A percentile compares a stretch with the other conserved stretches of the same genome.
These are phyloP conservation scores for Talaromyces stipitatus DNA, from an alignment of 495 filamentous ascomycete species.

Conservation along the genomic window DNA sequence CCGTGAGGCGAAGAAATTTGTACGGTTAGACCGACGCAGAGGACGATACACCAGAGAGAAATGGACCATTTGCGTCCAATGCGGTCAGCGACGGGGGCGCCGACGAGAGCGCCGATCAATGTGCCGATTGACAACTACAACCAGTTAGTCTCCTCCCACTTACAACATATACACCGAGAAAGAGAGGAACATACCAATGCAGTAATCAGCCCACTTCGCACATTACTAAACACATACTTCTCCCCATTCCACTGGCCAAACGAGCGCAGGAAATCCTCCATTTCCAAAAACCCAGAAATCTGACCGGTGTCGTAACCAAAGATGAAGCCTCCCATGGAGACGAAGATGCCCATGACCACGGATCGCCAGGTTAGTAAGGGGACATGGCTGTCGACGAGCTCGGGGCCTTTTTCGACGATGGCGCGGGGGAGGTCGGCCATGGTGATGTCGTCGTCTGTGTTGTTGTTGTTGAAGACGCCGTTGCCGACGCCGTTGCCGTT, in stretches of 20 bases:
- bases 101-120: conserved; percentile 55
- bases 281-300: conserved; percentile 54
- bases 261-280: conserved; percentile 40
- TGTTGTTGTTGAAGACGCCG: neutral
- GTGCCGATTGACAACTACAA: conserved; percentile 53
- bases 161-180: neutral
- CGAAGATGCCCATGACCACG: conserved; percentile 44
- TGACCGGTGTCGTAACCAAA: conserved; percentile 45
- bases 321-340: conserved; percentile 65
- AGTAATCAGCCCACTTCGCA: conserved; percentile 47
- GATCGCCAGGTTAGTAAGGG: conserved; percentile 36
- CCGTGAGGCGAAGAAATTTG: conserved; percentile 50
- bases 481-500: neutral
- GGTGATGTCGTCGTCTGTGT: neutral
- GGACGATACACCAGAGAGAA: conserved; percentile 48
- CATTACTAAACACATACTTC: conserved; percentile 36
- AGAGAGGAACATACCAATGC: conserved; percentile 23
- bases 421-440: neutral
- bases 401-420: conserved; percentile 3
- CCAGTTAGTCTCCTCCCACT: neutral
- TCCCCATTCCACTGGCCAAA: conserved; percentile 30
- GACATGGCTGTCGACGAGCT: conserved; percentile 28
- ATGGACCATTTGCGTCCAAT: conserved; percentile 49
- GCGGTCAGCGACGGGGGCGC: conserved; percentile 44
- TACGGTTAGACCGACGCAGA: conserved; percentile 58